A percentile compares a stretch with the other conserved stretches of the same genome.
Evolutionary conservation across 345 rosid species (phyloP).

Genomic region (Cochlearia excelsa): DNA sequence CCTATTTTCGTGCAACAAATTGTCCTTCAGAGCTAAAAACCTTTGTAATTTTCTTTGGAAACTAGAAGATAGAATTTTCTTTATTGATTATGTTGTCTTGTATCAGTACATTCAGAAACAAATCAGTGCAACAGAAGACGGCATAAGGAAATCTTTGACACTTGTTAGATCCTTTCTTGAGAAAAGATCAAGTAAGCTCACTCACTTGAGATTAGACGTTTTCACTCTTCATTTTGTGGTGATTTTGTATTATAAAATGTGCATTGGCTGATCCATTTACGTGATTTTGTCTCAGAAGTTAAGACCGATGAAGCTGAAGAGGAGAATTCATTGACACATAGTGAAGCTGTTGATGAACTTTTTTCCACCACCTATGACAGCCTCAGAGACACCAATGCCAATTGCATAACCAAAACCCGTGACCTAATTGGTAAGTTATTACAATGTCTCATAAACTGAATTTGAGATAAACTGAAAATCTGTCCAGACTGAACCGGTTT

Average conservation of each 20-base stretch:
- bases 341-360: slow-evolving; percentile 75
- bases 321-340: slow-evolving; percentile 47
- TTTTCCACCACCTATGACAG: slow-evolving; percentile 72
- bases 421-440: slow-evolving; percentile 66
- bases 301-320: slow-evolving; percentile 41
- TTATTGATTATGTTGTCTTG: not conserved
- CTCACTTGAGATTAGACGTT: slow-evolving; percentile 32
- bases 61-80: not conserved
- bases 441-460: slow-evolving; percentile 13
- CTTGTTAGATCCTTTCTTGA: slow-evolving; percentile 42
- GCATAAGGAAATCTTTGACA: slow-evolving; percentile 75
- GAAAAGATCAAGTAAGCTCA: slow-evolving; percentile 35
- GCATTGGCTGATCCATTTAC: slow-evolving; percentile 7
- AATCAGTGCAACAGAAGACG: slow-evolving; percentile 59
- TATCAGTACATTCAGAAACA: slow-evolving; percentile 84
- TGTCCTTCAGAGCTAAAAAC: slow-evolving; percentile 17
- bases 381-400: slow-evolving; percentile 59
- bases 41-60: slow-evolving; percentile 1
- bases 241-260: slow-evolving; percentile 4
- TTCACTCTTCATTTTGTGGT: slow-evolving; percentile 27
- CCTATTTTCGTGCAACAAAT: not conserved
- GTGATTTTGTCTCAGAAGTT: slow-evolving; percentile 38
- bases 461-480: slow-evolving; percentile 2
- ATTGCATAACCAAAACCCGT: slow-evolving; percentile 55
- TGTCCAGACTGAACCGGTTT: slow-evolving; percentile 3